Evolutionary conservation across 2,329 filamentous ascomycete species (phyloP), one percentile per base, ranked within the genome.

Genomic region (Verticillium longisporum): DNA sequence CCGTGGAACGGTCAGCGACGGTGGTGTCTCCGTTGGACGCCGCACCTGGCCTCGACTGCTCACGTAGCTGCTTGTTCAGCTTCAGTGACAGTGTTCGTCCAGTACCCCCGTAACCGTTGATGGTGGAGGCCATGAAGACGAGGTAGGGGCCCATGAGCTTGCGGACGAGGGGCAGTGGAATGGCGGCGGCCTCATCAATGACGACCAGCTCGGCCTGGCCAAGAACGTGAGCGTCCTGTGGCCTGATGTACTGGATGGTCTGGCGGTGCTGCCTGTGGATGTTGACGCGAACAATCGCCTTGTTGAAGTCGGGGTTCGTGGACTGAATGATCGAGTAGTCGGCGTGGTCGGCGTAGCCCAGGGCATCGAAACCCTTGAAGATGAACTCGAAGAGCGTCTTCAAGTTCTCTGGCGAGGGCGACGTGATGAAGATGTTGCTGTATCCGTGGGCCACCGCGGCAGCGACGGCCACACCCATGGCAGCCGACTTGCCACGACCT

Each of bases 381-480:
- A 99, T 86, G 70, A 99, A 99, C 70, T 99, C 93, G 72, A 99
- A 99, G 7, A 99, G 81, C 0, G 95, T 99, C 79, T 98, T 99
- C 82, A 99, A 82, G 77, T 99, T 99, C 77, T 99, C 96, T 0
- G 95, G 95, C 63, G 92, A 97, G 0, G 94, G 94, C 1, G 94
- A 98, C 1, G 95, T 99, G 72, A 99, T 97, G 77, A 99, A 99
- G 70, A 99, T 97, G 74, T 99, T 99, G 80, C 92, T 97, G 77
- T 99, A 99, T 32, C 95, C 95, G 72, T 98, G 91, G 1, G 95
- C 94, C 55, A 99, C 85, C 1, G 96, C 96, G 2, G 95, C 92
- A 3, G 95, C 95, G 54, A 99, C 90, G 3, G 95, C 92, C 58
- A 99, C 88, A 76, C 95, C 95, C 69, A 99, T 84, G 32, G 95